Evolutionary conservation across 345 rosid genomes (phyloP).

Genomic region (Salix viminalis): DNA sequence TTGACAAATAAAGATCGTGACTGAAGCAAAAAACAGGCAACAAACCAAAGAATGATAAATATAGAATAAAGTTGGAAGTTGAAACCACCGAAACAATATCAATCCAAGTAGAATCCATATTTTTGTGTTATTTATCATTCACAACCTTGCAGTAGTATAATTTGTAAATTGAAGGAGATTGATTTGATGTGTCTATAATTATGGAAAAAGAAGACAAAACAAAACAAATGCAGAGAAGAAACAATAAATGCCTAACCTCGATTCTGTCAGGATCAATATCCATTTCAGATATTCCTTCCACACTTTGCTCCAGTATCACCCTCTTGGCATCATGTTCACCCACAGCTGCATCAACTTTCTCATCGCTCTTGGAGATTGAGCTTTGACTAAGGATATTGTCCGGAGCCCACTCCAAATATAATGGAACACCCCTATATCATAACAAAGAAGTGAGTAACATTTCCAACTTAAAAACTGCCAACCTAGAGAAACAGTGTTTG

Average conservation of each 20-base stretch:
- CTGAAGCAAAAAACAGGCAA: constrained; percentile 43
- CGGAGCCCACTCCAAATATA: constrained; percentile 98
- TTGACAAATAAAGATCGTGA: constrained; percentile 78
- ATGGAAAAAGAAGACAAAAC: background rate
- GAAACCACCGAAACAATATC: background rate
- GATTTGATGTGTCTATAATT: background rate
- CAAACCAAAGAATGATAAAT: constrained; percentile 15
- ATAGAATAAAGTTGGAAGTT: background rate
- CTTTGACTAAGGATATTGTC: constrained; percentile 51
- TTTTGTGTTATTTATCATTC: background rate
- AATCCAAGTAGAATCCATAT: background rate
- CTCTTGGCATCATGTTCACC: constrained; percentile 61
- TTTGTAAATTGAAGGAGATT: background rate
- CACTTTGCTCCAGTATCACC: constrained; percentile 54
- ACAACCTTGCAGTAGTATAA: background rate
- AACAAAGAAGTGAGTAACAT: constrained; percentile 5
- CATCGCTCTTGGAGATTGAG: constrained; percentile 31
- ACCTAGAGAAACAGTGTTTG: background rate
- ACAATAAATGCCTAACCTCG: constrained; percentile 48
- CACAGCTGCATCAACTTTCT: constrained; percentile 35
- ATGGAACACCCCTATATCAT: constrained; percentile 73
- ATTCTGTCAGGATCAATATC: constrained; percentile 75
- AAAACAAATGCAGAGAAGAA: constrained; percentile 1
- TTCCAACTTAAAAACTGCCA: background rate
- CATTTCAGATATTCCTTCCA: constrained; percentile 49